These are phyloP conservation scores for Arthrobotrys entomopaga DNA, from an alignment of 2,329 filamentous ascomycete species.

Conservation along the genomic window DNA sequence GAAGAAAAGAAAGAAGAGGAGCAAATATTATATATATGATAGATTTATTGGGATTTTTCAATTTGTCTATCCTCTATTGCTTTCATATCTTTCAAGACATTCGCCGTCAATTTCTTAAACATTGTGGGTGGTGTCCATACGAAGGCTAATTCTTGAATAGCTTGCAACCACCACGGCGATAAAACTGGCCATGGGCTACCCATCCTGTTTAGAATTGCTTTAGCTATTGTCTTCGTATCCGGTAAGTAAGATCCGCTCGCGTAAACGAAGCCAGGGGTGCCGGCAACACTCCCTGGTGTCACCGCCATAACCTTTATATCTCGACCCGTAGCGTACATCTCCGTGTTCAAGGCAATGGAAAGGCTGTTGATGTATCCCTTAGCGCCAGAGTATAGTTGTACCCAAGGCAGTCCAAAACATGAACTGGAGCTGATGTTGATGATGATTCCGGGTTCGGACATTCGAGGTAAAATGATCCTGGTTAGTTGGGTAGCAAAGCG, in stretches of 20 bases:
- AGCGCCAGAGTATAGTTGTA: slow-evolving; percentile 33
- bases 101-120: slow-evolving; percentile 34
- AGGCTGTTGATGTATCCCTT: slow-evolving; percentile 43
- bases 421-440: slow-evolving; percentile 44
- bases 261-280: slow-evolving; percentile 31
- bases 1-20: too few species aligned
- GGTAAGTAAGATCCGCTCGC: slow-evolving; percentile 9
- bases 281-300: slow-evolving; percentile 25
- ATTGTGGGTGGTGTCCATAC: slow-evolving; percentile 15
- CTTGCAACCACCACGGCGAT: slow-evolving; percentile 41
- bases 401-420: slow-evolving; percentile 33
- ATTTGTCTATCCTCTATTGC: slow-evolving; percentile 26
- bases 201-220: slow-evolving; percentile 40
- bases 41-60: not conserved
- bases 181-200: slow-evolving; percentile 22
- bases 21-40: not conserved
- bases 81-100: slow-evolving; percentile 31
- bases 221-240: slow-evolving; percentile 30
- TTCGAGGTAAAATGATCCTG: slow-evolving; percentile 28
- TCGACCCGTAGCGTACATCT: slow-evolving; percentile 40
- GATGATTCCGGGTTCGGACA: slow-evolving; percentile 41
- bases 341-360: slow-evolving; percentile 37
- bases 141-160: slow-evolving; percentile 29
- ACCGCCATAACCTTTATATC: slow-evolving; percentile 46
- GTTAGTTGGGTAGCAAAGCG: slow-evolving; percentile 43